A percentile compares a stretch with the other conserved stretches of the same genome.
phyloP scores from a whole-genome alignment of 805 yeast genomes.

The Cephaloascus fragrans region DNA sequence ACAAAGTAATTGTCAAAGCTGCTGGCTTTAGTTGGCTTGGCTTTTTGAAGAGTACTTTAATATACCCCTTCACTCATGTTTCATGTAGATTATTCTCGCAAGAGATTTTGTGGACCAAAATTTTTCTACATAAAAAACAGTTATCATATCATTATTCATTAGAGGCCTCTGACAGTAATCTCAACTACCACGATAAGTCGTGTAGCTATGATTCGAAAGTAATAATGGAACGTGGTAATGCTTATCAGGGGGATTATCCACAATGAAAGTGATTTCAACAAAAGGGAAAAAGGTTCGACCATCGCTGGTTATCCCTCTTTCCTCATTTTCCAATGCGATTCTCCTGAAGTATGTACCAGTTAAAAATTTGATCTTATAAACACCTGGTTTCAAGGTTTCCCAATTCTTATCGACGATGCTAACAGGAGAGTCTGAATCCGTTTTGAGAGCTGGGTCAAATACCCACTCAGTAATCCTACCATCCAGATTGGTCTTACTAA shows the following conservation, averaged over 20 bases:
- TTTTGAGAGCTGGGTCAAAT: slow-evolving; percentile 23
- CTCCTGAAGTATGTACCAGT: slow-evolving; percentile 55
- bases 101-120: too few relatives aligned
- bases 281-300: slow-evolving; percentile 70
- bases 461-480: slow-evolving; percentile 75
- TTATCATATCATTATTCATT: too few relatives aligned
- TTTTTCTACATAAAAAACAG: too few relatives aligned
- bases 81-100: too few relatives aligned
- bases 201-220: slow-evolving; percentile 76
- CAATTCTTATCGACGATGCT: slow-evolving; percentile 28
- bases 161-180: too few relatives aligned
- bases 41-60: too few relatives aligned
- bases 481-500: slow-evolving; percentile 64
- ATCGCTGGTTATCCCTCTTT: slow-evolving; percentile 2
- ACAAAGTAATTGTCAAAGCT: too few relatives aligned
- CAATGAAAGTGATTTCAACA: slow-evolving; percentile 69
- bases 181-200: slow-evolving; percentile 82
- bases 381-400: slow-evolving; percentile 45
- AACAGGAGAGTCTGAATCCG: slow-evolving; percentile 7
- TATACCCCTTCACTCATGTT: too few relatives aligned
- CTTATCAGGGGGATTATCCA: slow-evolving; percentile 55
- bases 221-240: slow-evolving; percentile 90
- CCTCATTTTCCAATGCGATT: slow-evolving; percentile 1
- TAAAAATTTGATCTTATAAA: slow-evolving; percentile 68
- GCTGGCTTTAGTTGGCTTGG: too few relatives aligned